Evolutionary conservation across 495 filamentous ascomycete genomes (phyloP).

Genomic region (Penicillium roqueforti): DNA sequence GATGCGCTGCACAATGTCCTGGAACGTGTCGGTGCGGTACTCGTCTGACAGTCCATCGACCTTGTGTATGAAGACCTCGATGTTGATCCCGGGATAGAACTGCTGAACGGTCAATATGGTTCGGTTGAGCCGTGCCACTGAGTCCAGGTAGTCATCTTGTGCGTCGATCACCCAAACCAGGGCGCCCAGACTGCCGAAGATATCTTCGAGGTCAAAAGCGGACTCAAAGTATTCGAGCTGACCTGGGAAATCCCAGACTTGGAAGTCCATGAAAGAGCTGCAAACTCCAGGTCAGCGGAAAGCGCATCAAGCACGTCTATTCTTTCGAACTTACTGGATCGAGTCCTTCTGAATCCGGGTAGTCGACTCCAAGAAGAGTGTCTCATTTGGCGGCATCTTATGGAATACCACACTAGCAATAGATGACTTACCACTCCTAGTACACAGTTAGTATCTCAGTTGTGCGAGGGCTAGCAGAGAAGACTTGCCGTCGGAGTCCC

Average conservation of each 20-base stretch:
- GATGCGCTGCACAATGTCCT: slow-evolving; percentile 93
- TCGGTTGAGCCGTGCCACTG: slow-evolving; percentile 76
- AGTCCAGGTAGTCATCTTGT: slow-evolving; percentile 92
- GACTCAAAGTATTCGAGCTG: slow-evolving; percentile 86
- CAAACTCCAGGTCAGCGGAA: neutral
- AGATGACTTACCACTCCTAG: slow-evolving; percentile 93
- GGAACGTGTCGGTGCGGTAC: slow-evolving; percentile 87
- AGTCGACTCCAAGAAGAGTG: slow-evolving; percentile 90
- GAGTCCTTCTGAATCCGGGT: slow-evolving; percentile 87
- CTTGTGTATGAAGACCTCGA: slow-evolving; percentile 98
- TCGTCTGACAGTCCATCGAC: slow-evolving; percentile 93
- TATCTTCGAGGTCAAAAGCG: slow-evolving; percentile 81
- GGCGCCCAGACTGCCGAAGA: slow-evolving; percentile 89
- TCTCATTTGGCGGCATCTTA: slow-evolving; percentile 92
- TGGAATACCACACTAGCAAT: slow-evolving; percentile 97
- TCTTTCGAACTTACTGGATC: slow-evolving; percentile 63
- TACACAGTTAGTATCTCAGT: slow-evolving; percentile 3
- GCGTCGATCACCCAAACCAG: slow-evolving; percentile 98
- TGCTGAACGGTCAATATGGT: slow-evolving; percentile 85
- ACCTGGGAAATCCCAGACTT: slow-evolving; percentile 95
- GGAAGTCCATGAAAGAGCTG: slow-evolving; percentile 98
- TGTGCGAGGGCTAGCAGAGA: neutral
- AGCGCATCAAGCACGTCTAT: neutral
- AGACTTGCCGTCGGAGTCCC: slow-evolving; percentile 82
- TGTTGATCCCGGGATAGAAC: slow-evolving; percentile 84